A percentile compares a stretch with the other conserved stretches of the same genome.
phyloP scores from a whole-genome alignment of 192 early-diverging fungal species.

The Coemansia sp. region DNA sequence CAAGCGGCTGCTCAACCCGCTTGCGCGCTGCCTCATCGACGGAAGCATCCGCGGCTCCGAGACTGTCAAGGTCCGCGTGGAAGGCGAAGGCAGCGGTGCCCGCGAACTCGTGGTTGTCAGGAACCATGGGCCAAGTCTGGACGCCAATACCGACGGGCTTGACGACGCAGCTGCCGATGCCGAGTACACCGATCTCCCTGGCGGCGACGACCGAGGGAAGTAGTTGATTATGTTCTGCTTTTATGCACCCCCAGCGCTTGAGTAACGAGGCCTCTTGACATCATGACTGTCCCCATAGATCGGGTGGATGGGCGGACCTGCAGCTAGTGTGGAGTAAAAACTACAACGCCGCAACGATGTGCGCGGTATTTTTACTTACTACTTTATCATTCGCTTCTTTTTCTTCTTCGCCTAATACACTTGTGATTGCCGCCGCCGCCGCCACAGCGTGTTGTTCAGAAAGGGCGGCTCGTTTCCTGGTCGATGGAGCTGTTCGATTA shows the following conservation, averaged over 20 bases:
- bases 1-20: conserved; percentile 57
- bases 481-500: conserved; percentile 30
- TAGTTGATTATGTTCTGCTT: background rate
- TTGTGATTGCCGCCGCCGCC: no score
- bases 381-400: no score
- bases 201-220: background rate
- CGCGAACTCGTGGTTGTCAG: conserved; percentile 27
- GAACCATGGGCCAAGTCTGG: conserved; percentile 32
- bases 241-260: background rate
- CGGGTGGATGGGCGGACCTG: no score
- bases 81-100: conserved; percentile 14
- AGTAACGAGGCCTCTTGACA: background rate
- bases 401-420: no score
- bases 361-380: no score
- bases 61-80: conserved; percentile 51
- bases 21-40: conserved; percentile 64
- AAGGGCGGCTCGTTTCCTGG: background rate
- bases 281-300: no score
- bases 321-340: no score
- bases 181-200: conserved; percentile 33
- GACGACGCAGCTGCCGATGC: conserved; percentile 24
- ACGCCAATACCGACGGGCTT: conserved; percentile 1
- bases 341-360: no score
- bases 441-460: no score
- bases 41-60: conserved; percentile 62